Evolutionary conservation across 2,329 filamentous ascomycete genomes (phyloP), one percentile per base, ranked within the genome.

Genomic region (Parascedosporium putredinis): DNA sequence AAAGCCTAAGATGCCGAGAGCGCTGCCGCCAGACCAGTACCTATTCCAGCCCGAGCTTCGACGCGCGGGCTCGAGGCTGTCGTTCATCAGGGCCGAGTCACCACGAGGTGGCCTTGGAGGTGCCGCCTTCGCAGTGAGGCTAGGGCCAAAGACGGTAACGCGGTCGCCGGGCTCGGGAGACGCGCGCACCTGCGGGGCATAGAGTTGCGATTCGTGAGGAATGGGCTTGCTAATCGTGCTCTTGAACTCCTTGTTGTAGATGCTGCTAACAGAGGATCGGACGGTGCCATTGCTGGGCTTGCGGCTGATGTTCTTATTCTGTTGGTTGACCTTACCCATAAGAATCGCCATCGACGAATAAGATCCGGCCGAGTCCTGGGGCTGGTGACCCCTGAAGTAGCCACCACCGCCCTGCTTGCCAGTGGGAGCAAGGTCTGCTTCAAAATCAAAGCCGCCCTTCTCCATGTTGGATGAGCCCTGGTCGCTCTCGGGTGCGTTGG

Each of bases 21-120:
- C 76, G 55, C 83, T 85, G 49, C 84, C 84, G 47, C 83, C 83
- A 12, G 83, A 86, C 77, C 85, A 88, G 65, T 88, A 88, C 49
- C 79, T 71, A 63, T 86, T 87, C 84, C 84, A 88, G 45, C 83
- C 83, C 3, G 83, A 87, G 57, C 82, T 86, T 59, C 79, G 73
- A 50, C 80, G 73, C 18, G 70, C 67, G 7, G 38, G 38, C 23
- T 50, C 47, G 6, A 20, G 6, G 62, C 53, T 7, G 27, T 31
- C 59, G 62, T 54, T 62, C 60, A 50, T 64, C 68, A 51, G 67
- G 68, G 60, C 57, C 67, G 52, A 58, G 7, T 47, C 27, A 10
- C 49, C 47, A 9, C 47, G 46, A 2, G 53, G 49, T 2, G 46
- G 49, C 5, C 45, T 46, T 5, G 46, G 36, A 16, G 49, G 50